Evolutionary conservation across 495 filamentous ascomycete species (phyloP), one percentile per base, ranked within the genome.

Genomic region (Aspergillus mulundensis): DNA sequence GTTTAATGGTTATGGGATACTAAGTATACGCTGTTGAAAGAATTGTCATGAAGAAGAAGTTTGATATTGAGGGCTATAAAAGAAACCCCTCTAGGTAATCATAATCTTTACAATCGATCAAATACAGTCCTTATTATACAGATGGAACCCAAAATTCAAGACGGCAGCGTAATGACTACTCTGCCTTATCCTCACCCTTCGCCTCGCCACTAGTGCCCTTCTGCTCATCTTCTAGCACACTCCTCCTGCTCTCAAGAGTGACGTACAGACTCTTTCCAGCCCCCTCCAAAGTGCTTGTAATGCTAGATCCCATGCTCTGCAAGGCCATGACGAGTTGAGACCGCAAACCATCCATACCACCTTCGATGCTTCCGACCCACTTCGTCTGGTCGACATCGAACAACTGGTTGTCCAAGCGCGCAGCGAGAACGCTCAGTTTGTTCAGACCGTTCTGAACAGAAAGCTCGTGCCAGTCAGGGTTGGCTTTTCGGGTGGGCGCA

Each of bases 341-440:
- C 54, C 92, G 81, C 60, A 97, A 76, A 18, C 86, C 85, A 25
- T 93, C 90, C 55, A 96, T 66, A 11, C 91, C 91, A 49, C 87
- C 87, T 61, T 87, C 79, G 64, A 97, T 88, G n/a, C 83, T 80
- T 40, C 87, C 89, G 49, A 97, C 83, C 88, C 89, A 94, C 67
- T 84, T 87, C 53, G 89, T 76, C 59, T 89, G 86, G 16, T 86
- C 85, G 25, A 79, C 64, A 72, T 98, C 95, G 62, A 97, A 90
- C 42, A 91, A 87, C 72, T 81, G 83, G 56, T 87, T 87, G 61
- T 88, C 84, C 21, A 96, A 82, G 52, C 94, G 80, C 16, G 91
- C 91, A 53, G 90, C 95, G 41, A 97, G 71, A 32, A 98, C 63
- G 68, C 95, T 73, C 54, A 97, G 70, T 73, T 98, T 98, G 69